phyloP scores from a whole-genome alignment of 139 green algal species.

The Chlamydomonas eustigma region DNA sequence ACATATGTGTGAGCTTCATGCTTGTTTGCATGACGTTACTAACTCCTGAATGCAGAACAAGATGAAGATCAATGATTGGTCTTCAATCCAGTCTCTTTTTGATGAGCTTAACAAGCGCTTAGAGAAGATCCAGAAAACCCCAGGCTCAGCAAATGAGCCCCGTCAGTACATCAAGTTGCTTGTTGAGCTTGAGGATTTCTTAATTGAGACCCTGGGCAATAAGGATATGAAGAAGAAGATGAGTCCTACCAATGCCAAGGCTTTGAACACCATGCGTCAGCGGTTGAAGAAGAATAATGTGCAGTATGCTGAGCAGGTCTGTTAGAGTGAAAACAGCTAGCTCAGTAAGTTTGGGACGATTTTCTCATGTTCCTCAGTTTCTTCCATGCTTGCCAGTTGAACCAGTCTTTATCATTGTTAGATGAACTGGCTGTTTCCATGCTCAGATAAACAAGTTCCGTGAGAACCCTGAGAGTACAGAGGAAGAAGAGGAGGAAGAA shows the following conservation, averaged over 20 bases:
- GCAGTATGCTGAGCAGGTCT: conserved; percentile 54
- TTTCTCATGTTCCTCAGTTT: too few species aligned
- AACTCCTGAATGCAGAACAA: conserved; percentile 72
- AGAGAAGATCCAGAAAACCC: conserved; percentile 73
- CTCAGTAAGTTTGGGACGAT: too few species aligned
- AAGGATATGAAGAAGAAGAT: conserved; percentile 95
- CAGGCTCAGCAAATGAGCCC: conserved; percentile 35
- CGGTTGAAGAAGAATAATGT: conserved; percentile 93
- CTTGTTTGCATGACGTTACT: neutral
- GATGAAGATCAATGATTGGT: conserved; percentile 98
- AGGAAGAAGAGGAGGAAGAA: conserved; percentile 58
- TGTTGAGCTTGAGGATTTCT: conserved; percentile 88
- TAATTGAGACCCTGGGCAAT: conserved; percentile 75
- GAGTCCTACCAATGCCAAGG: conserved; percentile 87
- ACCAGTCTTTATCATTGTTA: too few species aligned
- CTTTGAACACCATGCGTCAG: conserved; percentile 95
- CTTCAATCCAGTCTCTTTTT: conserved; percentile 85
- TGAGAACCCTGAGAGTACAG: conserved; percentile 62
- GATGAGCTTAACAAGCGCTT: conserved; percentile 98
- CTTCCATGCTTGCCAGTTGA: too few species aligned
- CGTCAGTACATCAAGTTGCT: conserved; percentile 85
- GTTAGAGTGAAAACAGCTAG: too few species aligned
- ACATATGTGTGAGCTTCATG: neutral
- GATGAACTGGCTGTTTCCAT: neutral
- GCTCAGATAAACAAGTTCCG: conserved; percentile 32